A percentile compares a stretch with the other conserved stretches of the same genome.
phyloP scores from a whole-genome alignment of 768 basidiomycete species.

The Brasilioporus rufonigricans region DNA sequence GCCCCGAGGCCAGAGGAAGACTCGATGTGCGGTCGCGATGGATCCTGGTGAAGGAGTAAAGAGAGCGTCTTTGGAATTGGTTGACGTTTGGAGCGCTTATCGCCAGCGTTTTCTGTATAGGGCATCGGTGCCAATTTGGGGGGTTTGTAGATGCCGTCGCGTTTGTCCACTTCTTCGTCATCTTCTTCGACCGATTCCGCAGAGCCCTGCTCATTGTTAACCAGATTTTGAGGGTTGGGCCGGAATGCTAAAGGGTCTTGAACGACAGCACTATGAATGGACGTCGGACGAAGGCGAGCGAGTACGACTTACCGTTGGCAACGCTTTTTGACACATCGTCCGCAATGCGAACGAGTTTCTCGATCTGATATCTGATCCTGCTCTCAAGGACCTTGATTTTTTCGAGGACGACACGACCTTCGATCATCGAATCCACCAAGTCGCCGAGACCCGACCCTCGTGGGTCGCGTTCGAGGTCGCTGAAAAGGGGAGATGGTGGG shows the following conservation, averaged over 20 bases:
- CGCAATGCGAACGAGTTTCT: conserved; percentile 82
- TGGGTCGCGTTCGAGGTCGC: conserved; percentile 44
- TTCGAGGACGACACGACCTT: conserved; percentile 81
- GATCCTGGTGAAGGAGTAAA: conserved; percentile 50
- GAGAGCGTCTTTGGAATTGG: conserved; percentile 68
- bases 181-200: conserved; percentile 33
- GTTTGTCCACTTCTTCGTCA: conserved; percentile 16
- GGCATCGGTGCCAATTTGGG: conserved; percentile 89
- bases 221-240: conserved; percentile 80
- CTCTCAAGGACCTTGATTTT: conserved; percentile 83
- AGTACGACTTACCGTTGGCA: conserved; percentile 53
- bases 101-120: conserved; percentile 59
- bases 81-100: conserved; percentile 44
- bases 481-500: conserved; percentile 51
- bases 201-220: conserved; percentile 38
- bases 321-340: conserved; percentile 50
- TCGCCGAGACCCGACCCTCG: no score
- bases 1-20: conserved; percentile 71
- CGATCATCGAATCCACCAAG: no score
- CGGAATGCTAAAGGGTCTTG: conserved; percentile 90
- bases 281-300: background rate
- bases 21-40: conserved; percentile 65
- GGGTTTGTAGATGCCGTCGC: conserved; percentile 71
- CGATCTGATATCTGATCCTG: conserved; percentile 93
- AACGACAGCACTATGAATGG: background rate